phyloP scores from a whole-genome alignment of 1,139 yeast species.

The Kodamaea fungicola region DNA sequence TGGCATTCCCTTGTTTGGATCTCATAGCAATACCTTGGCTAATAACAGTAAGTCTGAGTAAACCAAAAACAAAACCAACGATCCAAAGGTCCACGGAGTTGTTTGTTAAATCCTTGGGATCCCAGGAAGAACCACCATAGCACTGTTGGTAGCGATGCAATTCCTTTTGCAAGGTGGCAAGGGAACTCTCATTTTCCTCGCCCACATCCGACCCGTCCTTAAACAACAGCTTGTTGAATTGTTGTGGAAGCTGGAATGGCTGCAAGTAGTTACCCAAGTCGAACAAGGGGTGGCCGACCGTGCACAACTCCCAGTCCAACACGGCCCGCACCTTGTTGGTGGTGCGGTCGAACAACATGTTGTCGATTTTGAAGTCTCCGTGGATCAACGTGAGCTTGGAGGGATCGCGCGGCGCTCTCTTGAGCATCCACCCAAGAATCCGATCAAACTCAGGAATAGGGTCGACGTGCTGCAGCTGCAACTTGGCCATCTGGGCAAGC shows the following conservation, averaged over 20 bases:
- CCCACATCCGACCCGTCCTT: constrained; percentile 28
- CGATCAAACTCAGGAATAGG: constrained; percentile 49
- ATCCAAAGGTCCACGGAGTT: constrained; percentile 48
- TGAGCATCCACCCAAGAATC: constrained; percentile 41
- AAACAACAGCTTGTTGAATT: constrained; percentile 27
- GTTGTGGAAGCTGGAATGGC: constrained; percentile 49
- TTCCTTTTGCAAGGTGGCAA: constrained; percentile 19
- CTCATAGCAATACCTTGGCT: constrained; percentile 70
- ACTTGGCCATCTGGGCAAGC: constrained; percentile 41
- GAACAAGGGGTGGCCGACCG: constrained; percentile 64
- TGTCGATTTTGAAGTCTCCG: constrained; percentile 69
- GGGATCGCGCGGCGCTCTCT: constrained; percentile 48
- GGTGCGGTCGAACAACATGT: constrained; percentile 51
- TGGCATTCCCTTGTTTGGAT: constrained; percentile 54
- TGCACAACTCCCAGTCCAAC: constrained; percentile 68
- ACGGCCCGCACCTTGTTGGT: constrained; percentile 53
- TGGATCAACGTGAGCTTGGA: constrained; percentile 49
- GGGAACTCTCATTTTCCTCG: constrained; percentile 30
- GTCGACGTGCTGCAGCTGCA: constrained; percentile 51
- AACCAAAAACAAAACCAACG: constrained; percentile 59
- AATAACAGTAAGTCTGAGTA: constrained; percentile 57
- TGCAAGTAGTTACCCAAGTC: constrained; percentile 62
- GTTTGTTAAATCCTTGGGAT: constrained; percentile 27
- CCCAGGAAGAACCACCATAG: constrained; percentile 34
- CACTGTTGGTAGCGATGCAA: constrained; percentile 26